These are phyloP conservation scores for Darksidea phi DNA, from an alignment of 495 filamentous ascomycete genomes.

Conservation along the genomic window DNA sequence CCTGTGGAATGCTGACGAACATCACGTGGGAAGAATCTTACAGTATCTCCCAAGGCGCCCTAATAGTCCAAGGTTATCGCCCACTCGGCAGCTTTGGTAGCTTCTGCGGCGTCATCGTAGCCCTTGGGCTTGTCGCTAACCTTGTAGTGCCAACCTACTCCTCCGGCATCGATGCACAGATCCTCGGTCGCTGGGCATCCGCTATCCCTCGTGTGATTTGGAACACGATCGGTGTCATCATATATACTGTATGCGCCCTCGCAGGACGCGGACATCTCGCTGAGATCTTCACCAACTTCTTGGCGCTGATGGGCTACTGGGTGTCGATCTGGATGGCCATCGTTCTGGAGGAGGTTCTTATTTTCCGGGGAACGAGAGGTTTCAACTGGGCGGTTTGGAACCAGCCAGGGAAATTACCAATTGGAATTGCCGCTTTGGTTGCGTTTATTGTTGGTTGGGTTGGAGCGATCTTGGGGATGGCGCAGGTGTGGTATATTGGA, in stretches of 20 bases:
- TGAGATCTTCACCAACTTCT: constrained; percentile 59
- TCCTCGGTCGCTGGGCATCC: constrained; percentile 50
- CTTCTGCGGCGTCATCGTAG: constrained; percentile 70
- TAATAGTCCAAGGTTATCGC: constrained; percentile 65
- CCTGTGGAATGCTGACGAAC: constrained; percentile 52
- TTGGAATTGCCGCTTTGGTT: constrained; percentile 43
- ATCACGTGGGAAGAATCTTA: constrained; percentile 41
- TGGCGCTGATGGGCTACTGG: constrained; percentile 63
- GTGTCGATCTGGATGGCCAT: constrained; percentile 55
- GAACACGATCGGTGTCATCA: constrained; percentile 51
- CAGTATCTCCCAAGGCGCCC: constrained; percentile 58
- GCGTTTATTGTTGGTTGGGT: constrained; percentile 47
- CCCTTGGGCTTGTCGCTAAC: constrained; percentile 71
- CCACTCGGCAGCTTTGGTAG: constrained; percentile 67
- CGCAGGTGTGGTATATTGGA: constrained; percentile 47
- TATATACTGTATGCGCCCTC: constrained; percentile 57
- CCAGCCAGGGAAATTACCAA: constrained; percentile 38
- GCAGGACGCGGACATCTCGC: constrained; percentile 54
- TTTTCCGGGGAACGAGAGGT: constrained; percentile 50
- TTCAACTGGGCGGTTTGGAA: constrained; percentile 48
- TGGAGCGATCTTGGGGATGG: constrained; percentile 45
- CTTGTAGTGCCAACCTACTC: constrained; percentile 65
- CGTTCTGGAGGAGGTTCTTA: constrained; percentile 52
- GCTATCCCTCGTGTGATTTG: constrained; percentile 53
- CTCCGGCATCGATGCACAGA: constrained; percentile 63